Conservation (phyloP, 768 basidiomycete genomes). For the Lactarius hatsudake region DNA sequence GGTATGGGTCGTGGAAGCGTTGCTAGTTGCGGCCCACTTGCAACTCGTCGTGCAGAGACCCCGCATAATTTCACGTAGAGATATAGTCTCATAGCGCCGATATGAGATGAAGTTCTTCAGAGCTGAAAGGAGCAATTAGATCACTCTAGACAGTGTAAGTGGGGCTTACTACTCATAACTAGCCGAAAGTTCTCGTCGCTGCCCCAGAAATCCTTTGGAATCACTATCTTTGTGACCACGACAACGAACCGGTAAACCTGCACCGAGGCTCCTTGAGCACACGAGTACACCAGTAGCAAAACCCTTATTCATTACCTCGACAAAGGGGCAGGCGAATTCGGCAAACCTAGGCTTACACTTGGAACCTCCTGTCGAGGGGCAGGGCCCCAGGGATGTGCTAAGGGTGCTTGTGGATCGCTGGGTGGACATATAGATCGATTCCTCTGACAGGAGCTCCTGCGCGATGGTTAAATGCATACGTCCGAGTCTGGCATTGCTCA, state of each 20-base stretch:
- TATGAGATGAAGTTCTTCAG: slow-evolving; percentile 69
- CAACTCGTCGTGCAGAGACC: slow-evolving; percentile 71
- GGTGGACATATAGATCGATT: slow-evolving; percentile 51
- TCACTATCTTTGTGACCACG: slow-evolving; percentile 60
- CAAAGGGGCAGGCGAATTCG: slow-evolving; percentile 66
- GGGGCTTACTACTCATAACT: slow-evolving; percentile 48
- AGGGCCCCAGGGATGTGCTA: slow-evolving; percentile 53
- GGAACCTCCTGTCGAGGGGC: slow-evolving; percentile 39
- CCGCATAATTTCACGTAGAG: slow-evolving; percentile 75
- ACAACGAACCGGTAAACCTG: slow-evolving; percentile 72
- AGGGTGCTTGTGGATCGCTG: slow-evolving; percentile 42
- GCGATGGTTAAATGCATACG: background rate
- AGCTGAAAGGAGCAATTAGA: slow-evolving; percentile 42
- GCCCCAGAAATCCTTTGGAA: slow-evolving; percentile 82
- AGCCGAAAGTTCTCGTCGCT: slow-evolving; percentile 58
- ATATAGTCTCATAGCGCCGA: slow-evolving; percentile 79
- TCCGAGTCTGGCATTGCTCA: slow-evolving; percentile 2
- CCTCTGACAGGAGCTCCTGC: slow-evolving; percentile 77
- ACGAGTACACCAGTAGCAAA: background rate
- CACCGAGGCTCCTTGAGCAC: background rate
- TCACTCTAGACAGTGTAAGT: background rate
- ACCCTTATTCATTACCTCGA: slow-evolving; percentile 48
- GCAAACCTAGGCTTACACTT: slow-evolving; percentile 70
- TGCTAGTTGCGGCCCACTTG: slow-evolving; percentile 67
- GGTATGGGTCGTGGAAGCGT: slow-evolving; percentile 41